A percentile compares a stretch with the other conserved stretches of the same genome.
Conservation (phyloP, 257 asterid species). For the Striga asiatica region DNA sequence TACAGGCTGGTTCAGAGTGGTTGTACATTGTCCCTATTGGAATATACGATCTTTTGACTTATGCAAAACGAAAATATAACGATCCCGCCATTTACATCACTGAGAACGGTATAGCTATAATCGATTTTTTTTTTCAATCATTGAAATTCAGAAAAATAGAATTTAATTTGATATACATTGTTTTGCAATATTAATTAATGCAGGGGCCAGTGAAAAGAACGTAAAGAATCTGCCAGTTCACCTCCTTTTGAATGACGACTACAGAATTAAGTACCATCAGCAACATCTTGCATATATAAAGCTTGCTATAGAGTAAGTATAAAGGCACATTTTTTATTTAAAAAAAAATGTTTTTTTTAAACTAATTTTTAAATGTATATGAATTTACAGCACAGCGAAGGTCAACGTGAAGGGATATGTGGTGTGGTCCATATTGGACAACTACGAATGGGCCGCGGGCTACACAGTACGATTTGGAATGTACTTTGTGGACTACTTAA, state of each 20-base stretch:
- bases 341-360: no score
- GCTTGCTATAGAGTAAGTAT: neutral
- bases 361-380: neutral
- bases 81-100: neutral
- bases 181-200: neutral
- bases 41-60: neutral
- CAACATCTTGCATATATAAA: neutral
- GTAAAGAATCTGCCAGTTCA: neutral
- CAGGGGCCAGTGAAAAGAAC: neutral
- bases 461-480: conserved; percentile 18
- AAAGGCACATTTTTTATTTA: no score
- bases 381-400: neutral
- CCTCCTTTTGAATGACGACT: neutral
- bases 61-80: neutral
- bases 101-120: neutral
- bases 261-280: neutral
- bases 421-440: conserved; percentile 3
- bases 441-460: conserved; percentile 20
- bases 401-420: conserved; percentile 26
- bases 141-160: no score
- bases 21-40: neutral
- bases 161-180: no score
- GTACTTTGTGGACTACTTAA: conserved; percentile 9
- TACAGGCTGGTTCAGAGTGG: neutral
- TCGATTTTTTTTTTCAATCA: no score